These are phyloP conservation scores for Colletotrichum salicis DNA, from an alignment of 2,329 filamentous ascomycete genomes.

Conservation along the genomic window DNA sequence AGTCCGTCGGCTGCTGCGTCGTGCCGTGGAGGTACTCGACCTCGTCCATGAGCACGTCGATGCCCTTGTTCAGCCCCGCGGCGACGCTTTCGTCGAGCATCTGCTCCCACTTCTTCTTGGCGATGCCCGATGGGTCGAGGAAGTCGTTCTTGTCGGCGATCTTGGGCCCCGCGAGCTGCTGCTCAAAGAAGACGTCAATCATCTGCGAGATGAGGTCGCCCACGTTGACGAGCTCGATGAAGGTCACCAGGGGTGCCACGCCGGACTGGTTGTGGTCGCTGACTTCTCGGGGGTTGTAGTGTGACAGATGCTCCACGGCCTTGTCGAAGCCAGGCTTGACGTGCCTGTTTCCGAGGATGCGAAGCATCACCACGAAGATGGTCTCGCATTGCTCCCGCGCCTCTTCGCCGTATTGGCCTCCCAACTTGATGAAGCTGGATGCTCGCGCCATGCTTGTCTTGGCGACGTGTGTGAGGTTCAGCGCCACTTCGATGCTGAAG, in stretches of 20 bases:
- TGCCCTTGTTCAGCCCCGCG: conserved; percentile 94
- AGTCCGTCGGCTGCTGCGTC: conserved; percentile 86
- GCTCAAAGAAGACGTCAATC: conserved; percentile 98
- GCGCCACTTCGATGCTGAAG: conserved; percentile 95
- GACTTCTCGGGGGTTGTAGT: conserved; percentile 89
- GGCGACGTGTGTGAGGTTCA: conserved; percentile 87
- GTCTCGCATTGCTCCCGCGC: conserved; percentile 88
- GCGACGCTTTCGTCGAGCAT: conserved; percentile 98
- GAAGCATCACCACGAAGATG: conserved; percentile 87
- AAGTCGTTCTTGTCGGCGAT: conserved; percentile 95
- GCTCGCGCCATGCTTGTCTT: conserved; percentile 89
- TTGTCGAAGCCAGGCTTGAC: conserved; percentile 94
- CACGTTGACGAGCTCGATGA: conserved; percentile 97
- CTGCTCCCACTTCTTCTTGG: conserved; percentile 98
- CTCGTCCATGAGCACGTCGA: conserved; percentile 98
- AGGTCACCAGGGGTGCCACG: conserved; percentile 92
- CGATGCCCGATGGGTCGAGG: conserved; percentile 87
- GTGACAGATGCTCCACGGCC: conserved; percentile 88
- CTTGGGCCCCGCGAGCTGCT: conserved; percentile 85
- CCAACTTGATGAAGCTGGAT: conserved; percentile 82
- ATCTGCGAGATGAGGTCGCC: conserved; percentile 98
- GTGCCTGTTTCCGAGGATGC: conserved; percentile 85
- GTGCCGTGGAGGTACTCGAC: conserved; percentile 95
- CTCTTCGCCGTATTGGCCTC: conserved; percentile 82
- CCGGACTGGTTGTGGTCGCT: conserved; percentile 76